Evolutionary conservation across 2,329 filamentous ascomycete species (phyloP), one percentile per base, ranked within the genome.

Genomic region (Xylaria digitata): DNA sequence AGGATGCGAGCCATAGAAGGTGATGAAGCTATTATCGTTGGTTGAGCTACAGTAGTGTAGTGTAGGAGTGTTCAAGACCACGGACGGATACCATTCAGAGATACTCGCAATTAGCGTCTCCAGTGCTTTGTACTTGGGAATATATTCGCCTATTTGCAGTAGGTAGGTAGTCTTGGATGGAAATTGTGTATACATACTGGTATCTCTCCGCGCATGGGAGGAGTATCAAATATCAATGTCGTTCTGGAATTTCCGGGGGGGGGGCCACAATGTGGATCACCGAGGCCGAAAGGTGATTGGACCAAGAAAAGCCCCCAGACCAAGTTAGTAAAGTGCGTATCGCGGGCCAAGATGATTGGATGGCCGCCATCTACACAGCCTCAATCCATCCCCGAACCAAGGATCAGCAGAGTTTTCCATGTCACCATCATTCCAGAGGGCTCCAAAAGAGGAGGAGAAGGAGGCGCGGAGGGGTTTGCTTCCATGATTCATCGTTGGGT

Each of bases 291-390:
- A 5, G 19, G 26, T 62, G 45, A 66, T 61, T 66, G 63, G 54
- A 19, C 40, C 21, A 11, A 30, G 23, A 55, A 43, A 56, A 37
- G 11, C 37, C 9, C 37, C 37, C 13, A 63, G 46, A 56, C 63
- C 13, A 58, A 48, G 8, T 11, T 15, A 56, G 65, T 21, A 65
- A 62, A 46, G 75, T 78, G 69, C 63, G 63, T 61, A 62, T 67
- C 61, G 64, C 69, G 19, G 42, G 26, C 42, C 26, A n/a, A 57
- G 48, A 30, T 71, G 68, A 75, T 75, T 75, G 72, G 73, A 37
- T 54, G 42, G 23, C 11, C 21, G 15, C 23, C 32, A 42, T 57
- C 42, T 70, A 73, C 73, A 75, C 73, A 75, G 73, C 73, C 73
- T 75, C 73, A 74, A 67, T 71, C 68, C 61, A 60, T 57, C 58